These are phyloP conservation scores for Solanum hybrid DNA, from an alignment of 305 asterid genomes.

Conservation along the genomic window DNA sequence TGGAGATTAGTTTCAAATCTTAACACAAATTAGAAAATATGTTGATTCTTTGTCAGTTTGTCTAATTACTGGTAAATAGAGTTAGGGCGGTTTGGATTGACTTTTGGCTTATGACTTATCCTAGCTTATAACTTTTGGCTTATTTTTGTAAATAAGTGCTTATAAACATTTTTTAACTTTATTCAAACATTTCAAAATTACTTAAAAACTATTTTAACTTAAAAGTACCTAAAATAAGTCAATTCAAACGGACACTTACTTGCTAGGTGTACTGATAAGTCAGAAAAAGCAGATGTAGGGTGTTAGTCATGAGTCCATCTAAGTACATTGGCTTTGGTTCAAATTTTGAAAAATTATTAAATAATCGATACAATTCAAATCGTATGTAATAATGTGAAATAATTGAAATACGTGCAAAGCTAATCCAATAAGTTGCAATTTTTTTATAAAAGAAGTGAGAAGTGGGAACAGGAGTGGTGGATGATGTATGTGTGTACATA, in stretches of 20 bases:
- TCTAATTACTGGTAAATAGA: not conserved
- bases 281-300: not conserved
- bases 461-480: conserved; percentile 20
- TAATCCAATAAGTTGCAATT: not conserved
- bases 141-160: too few relatives aligned
- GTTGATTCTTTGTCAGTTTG: not conserved
- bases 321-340: not conserved
- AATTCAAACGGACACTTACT: not conserved
- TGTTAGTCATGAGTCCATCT: not conserved
- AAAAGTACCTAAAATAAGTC: too few relatives aligned
- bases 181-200: accelerated
- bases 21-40: not conserved
- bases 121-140: too few relatives aligned
- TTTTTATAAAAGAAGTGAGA: not conserved
- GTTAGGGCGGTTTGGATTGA: too few relatives aligned
- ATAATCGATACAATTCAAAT: not conserved
- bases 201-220: too few relatives aligned
- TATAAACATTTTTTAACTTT: too few relatives aligned
- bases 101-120: too few relatives aligned
- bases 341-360: too few relatives aligned
- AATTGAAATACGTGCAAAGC: not conserved
- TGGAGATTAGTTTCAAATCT: not conserved
- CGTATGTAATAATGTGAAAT: not conserved
- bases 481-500: conserved; percentile 20
- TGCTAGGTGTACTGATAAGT: not conserved